Base-by-base conservation (phyloP, 805 yeast species). In the Debaryomyces maramus region DNA sequence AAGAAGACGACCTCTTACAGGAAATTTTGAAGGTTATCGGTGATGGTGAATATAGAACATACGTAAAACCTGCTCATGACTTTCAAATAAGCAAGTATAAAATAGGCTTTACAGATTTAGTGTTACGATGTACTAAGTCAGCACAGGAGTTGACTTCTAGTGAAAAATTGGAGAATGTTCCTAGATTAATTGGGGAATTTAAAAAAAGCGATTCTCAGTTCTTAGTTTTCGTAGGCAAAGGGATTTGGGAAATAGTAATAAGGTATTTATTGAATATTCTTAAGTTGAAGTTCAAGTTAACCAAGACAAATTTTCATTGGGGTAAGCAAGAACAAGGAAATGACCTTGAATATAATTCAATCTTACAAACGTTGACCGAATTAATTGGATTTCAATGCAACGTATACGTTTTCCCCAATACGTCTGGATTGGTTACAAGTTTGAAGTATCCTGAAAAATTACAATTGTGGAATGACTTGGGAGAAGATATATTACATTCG, bases 21-120 rank as follows among this genome's bases (percentile, higher is more conserved):
- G 29, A 40, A 6, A 37, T 58, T 3, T 18, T 58, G 1, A 40
- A 33, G 10, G 29, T 13, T 6, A 47, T 41, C 2, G 44, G 39
- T 11, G 27, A 32, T 10, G 38, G 50, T 34, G 7, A 37, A n/a
- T 21, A 24, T 14, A 20, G 17, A 24, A 34, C 40, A 11, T 7
- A 20, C n/a, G 51, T 56, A 5, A 50, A 49, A 32, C 55, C 72
- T 1, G 45, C 38, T 3, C 61, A 67, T 30, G 85, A 81, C 43
- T 75, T 65, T 41, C 48, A 48, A 1, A 51, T 81, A 7, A 52
- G 67, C 1, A 55, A 63, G 10, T 75, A 67, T 46, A 58, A 67
- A 3, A 71, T 83, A 3, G 93, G 91, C 0, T 83, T 85, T 56
- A 81, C 90, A 0, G 91, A 85, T 47, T 62, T 85, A 45, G 85